Conservation (phyloP, 495 filamentous ascomycete genomes). For the Aspergillus heteromorphus region DNA sequence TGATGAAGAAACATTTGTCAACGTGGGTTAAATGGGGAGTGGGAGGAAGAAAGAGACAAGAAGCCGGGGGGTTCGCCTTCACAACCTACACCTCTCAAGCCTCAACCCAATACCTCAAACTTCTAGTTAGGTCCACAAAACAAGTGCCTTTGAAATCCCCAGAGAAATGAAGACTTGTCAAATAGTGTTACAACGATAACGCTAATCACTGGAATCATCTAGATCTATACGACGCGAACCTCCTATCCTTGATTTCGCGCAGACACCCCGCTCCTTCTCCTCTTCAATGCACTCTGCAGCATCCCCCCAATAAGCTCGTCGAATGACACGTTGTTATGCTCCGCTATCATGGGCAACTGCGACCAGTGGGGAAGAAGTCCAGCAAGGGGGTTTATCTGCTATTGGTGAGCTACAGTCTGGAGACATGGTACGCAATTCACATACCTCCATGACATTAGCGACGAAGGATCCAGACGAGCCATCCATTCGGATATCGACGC, state of each 20-base stretch:
- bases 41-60: too few relatives aligned
- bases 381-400: slow-evolving; percentile 3
- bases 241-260: neutral
- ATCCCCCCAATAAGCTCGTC: neutral
- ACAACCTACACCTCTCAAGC: too few relatives aligned
- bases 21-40: too few relatives aligned
- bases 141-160: too few relatives aligned
- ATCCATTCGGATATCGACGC: slow-evolving; percentile 11
- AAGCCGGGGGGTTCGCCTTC: too few relatives aligned
- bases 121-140: too few relatives aligned
- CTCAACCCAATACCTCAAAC: too few relatives aligned
- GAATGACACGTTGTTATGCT: slow-evolving; percentile 3
- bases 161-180: too few relatives aligned
- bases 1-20: too few relatives aligned
- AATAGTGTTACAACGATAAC: too few relatives aligned
- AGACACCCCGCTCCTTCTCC: neutral
- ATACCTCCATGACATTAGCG: slow-evolving; percentile 9
- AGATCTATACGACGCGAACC: neutral
- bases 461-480: neutral
- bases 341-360: slow-evolving; percentile 3
- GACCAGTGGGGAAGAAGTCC: slow-evolving; percentile 6
- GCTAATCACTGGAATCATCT: neutral
- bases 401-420: neutral
- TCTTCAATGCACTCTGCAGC: slow-evolving; percentile 3
- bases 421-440: neutral